phyloP scores from a whole-genome alignment of 164 flowering plant species.

The Piper betle region DNA sequence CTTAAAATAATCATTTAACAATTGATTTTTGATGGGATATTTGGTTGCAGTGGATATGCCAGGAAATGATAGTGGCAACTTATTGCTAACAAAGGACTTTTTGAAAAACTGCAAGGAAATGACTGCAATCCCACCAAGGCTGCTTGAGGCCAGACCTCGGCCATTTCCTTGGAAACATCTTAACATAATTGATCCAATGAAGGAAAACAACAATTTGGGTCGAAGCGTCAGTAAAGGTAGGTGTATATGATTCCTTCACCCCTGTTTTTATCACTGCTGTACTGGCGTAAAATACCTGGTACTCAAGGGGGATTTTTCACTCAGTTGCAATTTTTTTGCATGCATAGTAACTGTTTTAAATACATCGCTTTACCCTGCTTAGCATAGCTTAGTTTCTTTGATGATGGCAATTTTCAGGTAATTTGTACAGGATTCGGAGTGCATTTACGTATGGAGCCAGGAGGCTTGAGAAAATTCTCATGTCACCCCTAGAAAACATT shows the following conservation, averaged over 20 bases:
- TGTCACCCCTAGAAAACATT: conserved; percentile 24
- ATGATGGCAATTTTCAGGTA: conserved; percentile 25
- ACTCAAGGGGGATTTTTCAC: too few species aligned
- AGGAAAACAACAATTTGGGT: conserved; percentile 74
- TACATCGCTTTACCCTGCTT: too few species aligned
- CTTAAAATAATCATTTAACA: background rate
- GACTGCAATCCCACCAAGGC: conserved; percentile 51
- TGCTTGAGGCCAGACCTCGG: conserved; percentile 26
- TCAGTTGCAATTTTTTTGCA: too few species aligned
- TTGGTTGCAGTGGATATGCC: conserved; percentile 50
- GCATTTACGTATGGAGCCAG: conserved; percentile 67
- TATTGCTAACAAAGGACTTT: conserved; percentile 58
- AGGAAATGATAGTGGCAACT: conserved; percentile 35
- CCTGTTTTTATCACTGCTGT: background rate
- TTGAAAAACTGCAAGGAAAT: conserved; percentile 38
- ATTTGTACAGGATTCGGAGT: conserved; percentile 58
- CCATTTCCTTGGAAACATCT: conserved; percentile 57
- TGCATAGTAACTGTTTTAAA: too few species aligned
- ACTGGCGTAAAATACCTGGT: background rate
- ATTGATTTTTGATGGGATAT: conserved; percentile 3
- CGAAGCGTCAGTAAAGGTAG: conserved; percentile 85
- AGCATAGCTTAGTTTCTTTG: too few species aligned
- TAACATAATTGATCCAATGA: conserved; percentile 81
- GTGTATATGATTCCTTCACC: background rate
- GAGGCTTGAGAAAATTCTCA: conserved; percentile 52